Evolutionary conservation across 148 eudicot genomes (phyloP).

Genomic region (Rhododendron williamsianum): DNA sequence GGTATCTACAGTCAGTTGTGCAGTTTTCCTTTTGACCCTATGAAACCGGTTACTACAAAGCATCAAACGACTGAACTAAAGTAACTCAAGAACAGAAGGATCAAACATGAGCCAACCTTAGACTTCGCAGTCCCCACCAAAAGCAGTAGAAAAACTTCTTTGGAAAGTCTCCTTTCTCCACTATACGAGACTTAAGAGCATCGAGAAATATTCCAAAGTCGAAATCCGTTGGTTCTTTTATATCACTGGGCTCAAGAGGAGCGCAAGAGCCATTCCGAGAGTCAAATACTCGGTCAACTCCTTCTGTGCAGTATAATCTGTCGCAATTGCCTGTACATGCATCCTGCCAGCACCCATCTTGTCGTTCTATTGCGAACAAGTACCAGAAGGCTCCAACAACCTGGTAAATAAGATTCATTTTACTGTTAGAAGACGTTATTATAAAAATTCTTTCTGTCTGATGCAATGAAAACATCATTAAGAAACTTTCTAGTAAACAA

Average conservation of each 20-base stretch:
- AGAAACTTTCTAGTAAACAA: not conserved
- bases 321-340: slow-evolving; percentile 33
- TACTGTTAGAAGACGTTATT: not conserved
- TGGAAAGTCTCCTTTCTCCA: slow-evolving; percentile 40
- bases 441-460: not conserved
- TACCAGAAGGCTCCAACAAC: slow-evolving; percentile 82
- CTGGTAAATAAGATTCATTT: slow-evolving; percentile 28
- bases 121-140: slow-evolving; percentile 87
- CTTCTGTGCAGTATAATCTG: slow-evolving; percentile 34
- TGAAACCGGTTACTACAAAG: not conserved
- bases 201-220: slow-evolving; percentile 69
- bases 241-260: slow-evolving; percentile 25
- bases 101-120: slow-evolving; percentile 47
- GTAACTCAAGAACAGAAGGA: not conserved
- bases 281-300: not conserved
- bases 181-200: slow-evolving; percentile 50
- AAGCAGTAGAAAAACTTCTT: slow-evolving; percentile 64
- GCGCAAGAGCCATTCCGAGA: slow-evolving; percentile 12
- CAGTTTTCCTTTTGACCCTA: not conserved
- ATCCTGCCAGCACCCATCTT: slow-evolving; percentile 50
- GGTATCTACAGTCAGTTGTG: not conserved
- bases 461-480: not conserved
- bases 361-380: slow-evolving; percentile 56
- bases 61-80: not conserved
- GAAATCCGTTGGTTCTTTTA: slow-evolving; percentile 27